Evolutionary conservation across 495 filamentous ascomycete species (phyloP).

Genomic region (Xanthoparmelia taractica): DNA sequence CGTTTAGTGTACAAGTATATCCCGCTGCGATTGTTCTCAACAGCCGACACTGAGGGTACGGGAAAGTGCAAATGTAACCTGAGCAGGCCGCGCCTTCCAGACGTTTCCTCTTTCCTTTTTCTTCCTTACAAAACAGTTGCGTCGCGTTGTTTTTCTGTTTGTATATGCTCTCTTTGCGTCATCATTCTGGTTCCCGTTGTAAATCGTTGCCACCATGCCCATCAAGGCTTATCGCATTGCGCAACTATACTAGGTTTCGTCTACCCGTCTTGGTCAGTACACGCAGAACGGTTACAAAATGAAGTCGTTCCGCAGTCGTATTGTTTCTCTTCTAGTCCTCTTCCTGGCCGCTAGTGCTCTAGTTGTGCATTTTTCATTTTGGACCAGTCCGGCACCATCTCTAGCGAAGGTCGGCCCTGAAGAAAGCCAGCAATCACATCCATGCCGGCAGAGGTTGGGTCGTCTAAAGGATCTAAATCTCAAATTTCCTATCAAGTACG

Average conservation of each 20-base stretch:
- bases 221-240: not conserved
- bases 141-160: not conserved
- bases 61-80: not conserved
- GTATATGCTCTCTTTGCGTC: not conserved
- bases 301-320: not conserved
- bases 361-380: not conserved
- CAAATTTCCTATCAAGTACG: slow-evolving; percentile 28
- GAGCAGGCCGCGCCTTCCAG: not conserved
- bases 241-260: not conserved
- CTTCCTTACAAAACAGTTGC: not conserved
- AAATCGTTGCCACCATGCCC: not conserved
- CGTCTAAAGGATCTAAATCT: slow-evolving; percentile 13
- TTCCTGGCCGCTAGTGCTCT: not conserved
- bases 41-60: not conserved
- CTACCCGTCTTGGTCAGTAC: not conserved
- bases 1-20: no score
- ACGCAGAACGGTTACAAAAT: not conserved
- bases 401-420: not conserved
- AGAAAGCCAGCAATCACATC: not conserved
- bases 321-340: not conserved
- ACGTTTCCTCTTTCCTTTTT: not conserved
- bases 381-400: not conserved
- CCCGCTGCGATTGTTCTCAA: not conserved
- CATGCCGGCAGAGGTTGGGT: not conserved
- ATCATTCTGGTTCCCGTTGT: not conserved